phyloP scores from a whole-genome alignment of 2,329 filamentous ascomycete genomes.

The Alternaria angustiovoidea region DNA sequence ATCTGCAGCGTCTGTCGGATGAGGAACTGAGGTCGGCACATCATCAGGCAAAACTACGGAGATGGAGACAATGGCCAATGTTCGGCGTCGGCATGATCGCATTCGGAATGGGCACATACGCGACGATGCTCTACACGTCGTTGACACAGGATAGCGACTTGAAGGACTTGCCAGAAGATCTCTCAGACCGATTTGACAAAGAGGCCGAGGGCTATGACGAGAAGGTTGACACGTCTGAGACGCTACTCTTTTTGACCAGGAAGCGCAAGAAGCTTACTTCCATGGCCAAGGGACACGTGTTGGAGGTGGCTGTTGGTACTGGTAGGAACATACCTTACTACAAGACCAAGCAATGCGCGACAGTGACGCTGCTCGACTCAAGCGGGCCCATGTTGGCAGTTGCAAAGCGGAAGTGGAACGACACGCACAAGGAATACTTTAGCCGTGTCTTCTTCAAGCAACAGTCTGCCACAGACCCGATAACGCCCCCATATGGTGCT shows the following conservation, averaged over 20 bases:
- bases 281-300: constrained; percentile 56
- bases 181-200: constrained; percentile 57
- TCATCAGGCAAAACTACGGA: constrained; percentile 38
- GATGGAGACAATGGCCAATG: constrained; percentile 45
- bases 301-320: constrained; percentile 60
- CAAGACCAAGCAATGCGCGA: constrained; percentile 50
- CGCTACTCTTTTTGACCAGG: constrained; percentile 51
- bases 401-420: constrained; percentile 59
- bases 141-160: constrained; percentile 34
- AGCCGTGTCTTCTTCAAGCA: constrained; percentile 53
- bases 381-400: constrained; percentile 59
- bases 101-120: constrained; percentile 54
- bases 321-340: constrained; percentile 60
- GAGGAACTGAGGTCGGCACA: constrained; percentile 36
- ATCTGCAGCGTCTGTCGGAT: constrained; percentile 38
- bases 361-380: constrained; percentile 58
- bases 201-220: constrained; percentile 57
- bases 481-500: constrained; percentile 53
- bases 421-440: constrained; percentile 51
- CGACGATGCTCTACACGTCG: constrained; percentile 47
- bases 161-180: constrained; percentile 49
- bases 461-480: constrained; percentile 54
- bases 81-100: constrained; percentile 45
- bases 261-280: constrained; percentile 52
- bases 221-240: constrained; percentile 57